Percentiles rank a stretch among this genome's conserved stretches.
Evolutionary conservation across 2,329 filamentous ascomycete species (phyloP).

Genomic region (Trichoderma atroviride): DNA sequence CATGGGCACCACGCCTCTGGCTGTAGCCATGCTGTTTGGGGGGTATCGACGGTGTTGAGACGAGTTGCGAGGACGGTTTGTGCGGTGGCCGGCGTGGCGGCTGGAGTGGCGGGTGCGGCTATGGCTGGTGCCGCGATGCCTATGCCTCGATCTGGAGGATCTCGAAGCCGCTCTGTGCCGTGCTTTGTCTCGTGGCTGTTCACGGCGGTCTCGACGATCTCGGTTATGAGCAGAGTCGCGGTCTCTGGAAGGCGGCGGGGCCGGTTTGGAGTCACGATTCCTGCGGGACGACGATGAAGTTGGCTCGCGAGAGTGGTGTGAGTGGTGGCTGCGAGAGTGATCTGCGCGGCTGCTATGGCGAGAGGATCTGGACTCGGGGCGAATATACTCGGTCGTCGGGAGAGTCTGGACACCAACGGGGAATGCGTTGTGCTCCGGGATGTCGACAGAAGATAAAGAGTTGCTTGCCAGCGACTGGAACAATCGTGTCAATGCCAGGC

Average conservation of each 20-base stretch:
- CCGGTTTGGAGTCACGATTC: conserved; percentile 13
- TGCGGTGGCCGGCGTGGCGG: background rate
- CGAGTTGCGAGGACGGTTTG: background rate
- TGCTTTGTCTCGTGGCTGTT: background rate
- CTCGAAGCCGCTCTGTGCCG: conserved; percentile 5
- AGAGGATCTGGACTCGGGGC: conserved; percentile 3
- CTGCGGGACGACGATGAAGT: conserved; percentile 7
- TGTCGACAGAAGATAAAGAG: conserved; percentile 24
- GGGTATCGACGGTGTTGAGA: conserved; percentile 19
- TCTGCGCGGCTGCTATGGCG: conserved; percentile 17
- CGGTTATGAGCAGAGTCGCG: conserved; percentile 11
- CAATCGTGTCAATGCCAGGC: conserved; percentile 19
- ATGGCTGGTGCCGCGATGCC: conserved; percentile 5
- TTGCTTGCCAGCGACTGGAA: conserved; percentile 23
- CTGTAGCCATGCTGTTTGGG: conserved; percentile 32
- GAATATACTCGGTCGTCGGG: conserved; percentile 4
- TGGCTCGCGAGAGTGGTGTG: conserved; percentile 8
- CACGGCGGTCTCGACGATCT: conserved; percentile 7
- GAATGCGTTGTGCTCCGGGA: conserved; percentile 19
- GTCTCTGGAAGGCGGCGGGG: background rate
- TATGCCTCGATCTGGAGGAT: conserved; percentile 21
- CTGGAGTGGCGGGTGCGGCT: conserved; percentile 21
- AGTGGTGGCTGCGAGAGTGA: conserved; percentile 6
- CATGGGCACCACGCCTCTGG: conserved; percentile 30
- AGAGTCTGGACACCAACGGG: conserved; percentile 22